Evolutionary conservation across 208 protist genomes (phyloP).

Genomic region (Tritrichomonas foetus): DNA sequence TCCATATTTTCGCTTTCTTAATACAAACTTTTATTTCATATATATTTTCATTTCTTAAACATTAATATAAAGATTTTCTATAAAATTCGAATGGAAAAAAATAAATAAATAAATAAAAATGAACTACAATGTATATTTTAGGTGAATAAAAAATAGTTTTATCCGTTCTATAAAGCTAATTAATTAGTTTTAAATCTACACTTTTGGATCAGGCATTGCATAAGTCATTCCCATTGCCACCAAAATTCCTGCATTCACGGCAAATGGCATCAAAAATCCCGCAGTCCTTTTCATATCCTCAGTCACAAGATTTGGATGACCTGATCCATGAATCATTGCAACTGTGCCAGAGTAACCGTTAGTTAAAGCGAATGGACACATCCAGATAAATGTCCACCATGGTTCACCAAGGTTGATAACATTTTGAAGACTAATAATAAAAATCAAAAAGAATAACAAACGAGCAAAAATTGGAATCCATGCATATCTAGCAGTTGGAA

Average conservation of each 20-base stretch:
- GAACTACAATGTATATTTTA: too few species aligned
- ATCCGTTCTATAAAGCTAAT: background rate
- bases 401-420: background rate
- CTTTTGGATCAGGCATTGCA: background rate
- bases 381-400: background rate
- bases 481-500: background rate
- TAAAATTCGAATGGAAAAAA: too few species aligned
- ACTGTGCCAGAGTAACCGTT: background rate
- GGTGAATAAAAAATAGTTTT: too few species aligned
- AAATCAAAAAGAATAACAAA: background rate
- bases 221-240: background rate
- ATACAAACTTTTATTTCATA: too few species aligned
- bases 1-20: too few species aligned
- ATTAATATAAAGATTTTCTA: too few species aligned
- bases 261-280: constrained; percentile 7
- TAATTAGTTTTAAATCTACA: background rate
- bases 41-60: too few species aligned
- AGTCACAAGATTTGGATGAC: background rate
- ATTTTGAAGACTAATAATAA: background rate
- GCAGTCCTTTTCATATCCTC: background rate
- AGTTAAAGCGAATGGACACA: background rate
- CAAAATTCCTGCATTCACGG: background rate
- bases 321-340: background rate
- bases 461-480: background rate
- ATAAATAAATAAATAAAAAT: too few species aligned